A percentile compares a stretch with the other conserved stretches of the same genome.
These are phyloP conservation scores for Reutealis trisperma DNA, from an alignment of 345 rosid species.

Conservation along the genomic window DNA sequence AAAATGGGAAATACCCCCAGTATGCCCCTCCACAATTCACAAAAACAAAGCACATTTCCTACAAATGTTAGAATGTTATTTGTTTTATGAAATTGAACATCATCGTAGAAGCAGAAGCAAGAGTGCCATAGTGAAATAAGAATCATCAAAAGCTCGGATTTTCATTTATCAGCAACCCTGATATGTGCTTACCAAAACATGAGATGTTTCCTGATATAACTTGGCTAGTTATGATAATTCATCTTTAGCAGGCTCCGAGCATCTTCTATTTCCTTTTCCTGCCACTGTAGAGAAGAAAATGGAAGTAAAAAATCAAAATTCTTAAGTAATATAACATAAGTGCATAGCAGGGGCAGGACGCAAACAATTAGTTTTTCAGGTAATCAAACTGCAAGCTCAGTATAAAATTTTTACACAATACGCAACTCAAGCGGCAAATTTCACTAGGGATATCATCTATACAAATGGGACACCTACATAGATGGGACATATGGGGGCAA, in stretches of 20 bases:
- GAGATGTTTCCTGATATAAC: background rate
- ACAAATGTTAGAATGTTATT: background rate
- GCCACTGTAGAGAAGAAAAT: constrained; percentile 20
- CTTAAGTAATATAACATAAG: background rate
- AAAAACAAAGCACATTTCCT: background rate
- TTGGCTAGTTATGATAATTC: background rate
- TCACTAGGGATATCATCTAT: background rate
- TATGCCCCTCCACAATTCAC: background rate
- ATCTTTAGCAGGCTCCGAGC: constrained; percentile 16
- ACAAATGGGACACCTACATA: background rate
- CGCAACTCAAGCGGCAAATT: background rate
- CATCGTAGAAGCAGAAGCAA: background rate
- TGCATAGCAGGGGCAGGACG: too few relatives aligned
- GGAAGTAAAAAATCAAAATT: background rate
- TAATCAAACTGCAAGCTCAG: background rate
- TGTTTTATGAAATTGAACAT: background rate
- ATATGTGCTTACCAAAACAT: constrained; percentile 3
- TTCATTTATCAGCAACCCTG: background rate
- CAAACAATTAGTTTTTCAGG: background rate
- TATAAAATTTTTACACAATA: background rate
- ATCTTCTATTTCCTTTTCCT: constrained; percentile 20
- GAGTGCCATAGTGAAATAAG: background rate
- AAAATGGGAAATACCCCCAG: background rate
- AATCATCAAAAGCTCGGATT: background rate
- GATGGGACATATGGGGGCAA: background rate